Percentiles rank a stretch among this genome's conserved stretches.
These are phyloP conservation scores for Xerophyta viscosa DNA, from an alignment of 106 monocot species.

Conservation along the genomic window DNA sequence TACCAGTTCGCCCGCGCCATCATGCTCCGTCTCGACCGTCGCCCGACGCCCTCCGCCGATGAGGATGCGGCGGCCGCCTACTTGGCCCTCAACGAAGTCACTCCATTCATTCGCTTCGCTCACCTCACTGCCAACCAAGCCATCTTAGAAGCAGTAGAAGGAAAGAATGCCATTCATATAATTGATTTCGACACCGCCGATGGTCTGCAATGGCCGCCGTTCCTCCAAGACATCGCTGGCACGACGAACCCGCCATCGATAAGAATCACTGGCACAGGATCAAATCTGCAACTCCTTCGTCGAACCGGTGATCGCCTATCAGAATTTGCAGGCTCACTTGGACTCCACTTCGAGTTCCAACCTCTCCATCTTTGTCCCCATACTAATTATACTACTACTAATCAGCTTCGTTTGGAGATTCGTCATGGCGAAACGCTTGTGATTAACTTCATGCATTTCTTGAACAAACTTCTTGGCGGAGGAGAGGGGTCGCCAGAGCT, in stretches of 20 bases:
- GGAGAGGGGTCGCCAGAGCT: constrained; percentile 7
- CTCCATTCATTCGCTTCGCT: constrained; percentile 88
- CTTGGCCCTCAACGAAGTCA: constrained; percentile 72
- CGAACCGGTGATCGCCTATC: constrained; percentile 72
- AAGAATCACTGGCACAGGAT: constrained; percentile 82
- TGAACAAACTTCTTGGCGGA: constrained; percentile 49
- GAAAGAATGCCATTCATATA: constrained; percentile 52
- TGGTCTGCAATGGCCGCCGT: constrained; percentile 93
- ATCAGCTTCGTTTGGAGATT: constrained; percentile 20
- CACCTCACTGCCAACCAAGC: constrained; percentile 99
- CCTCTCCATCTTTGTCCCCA: constrained; percentile 75
- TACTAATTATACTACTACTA: background rate
- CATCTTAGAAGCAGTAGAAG: constrained; percentile 76
- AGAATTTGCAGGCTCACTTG: constrained; percentile 57
- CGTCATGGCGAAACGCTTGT: constrained; percentile 61
- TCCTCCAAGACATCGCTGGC: constrained; percentile 86
- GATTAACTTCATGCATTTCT: constrained; percentile 64
- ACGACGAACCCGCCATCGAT: constrained; percentile 56
- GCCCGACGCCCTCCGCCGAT: constrained; percentile 9
- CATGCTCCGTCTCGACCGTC: constrained; percentile 34
- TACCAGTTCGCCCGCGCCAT: constrained; percentile 78
- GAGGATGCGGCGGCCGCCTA: constrained; percentile 21
- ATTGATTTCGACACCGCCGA: constrained; percentile 80
- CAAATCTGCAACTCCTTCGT: constrained; percentile 46
- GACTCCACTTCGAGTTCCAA: constrained; percentile 73